Conservation (phyloP, 768 basidiomycete species). For the Lactarius deliciosus region DNA sequence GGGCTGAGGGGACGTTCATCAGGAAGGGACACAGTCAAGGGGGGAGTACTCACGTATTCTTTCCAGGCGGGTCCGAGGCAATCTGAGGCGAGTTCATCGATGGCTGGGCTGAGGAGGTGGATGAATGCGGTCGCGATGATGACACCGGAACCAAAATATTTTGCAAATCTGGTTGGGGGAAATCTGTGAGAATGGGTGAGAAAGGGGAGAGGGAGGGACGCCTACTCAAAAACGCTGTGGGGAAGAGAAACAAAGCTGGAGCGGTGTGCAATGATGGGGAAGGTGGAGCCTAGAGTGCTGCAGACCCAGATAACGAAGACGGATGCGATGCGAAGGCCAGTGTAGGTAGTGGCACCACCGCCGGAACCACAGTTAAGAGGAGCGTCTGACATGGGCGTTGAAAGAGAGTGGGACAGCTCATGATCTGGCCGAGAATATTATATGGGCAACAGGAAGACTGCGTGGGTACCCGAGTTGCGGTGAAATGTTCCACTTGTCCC, state of each 20-base stretch:
- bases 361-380: slow-evolving; percentile 47
- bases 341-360: slow-evolving; percentile 49
- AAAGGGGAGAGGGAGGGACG: slow-evolving; percentile 8
- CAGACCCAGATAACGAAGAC: slow-evolving; percentile 71
- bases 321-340: slow-evolving; percentile 63
- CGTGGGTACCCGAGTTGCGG: background rate
- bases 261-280: slow-evolving; percentile 65
- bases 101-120: slow-evolving; percentile 56
- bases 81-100: slow-evolving; percentile 63
- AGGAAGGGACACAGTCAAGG: background rate
- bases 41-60: slow-evolving; percentile 57
- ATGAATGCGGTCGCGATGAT: slow-evolving; percentile 25
- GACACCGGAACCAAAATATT: slow-evolving; percentile 27
- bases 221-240: slow-evolving; percentile 66
- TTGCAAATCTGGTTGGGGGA: slow-evolving; percentile 19
- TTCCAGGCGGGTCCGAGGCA: slow-evolving; percentile 74
- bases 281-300: slow-evolving; percentile 60
- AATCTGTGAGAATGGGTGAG: background rate
- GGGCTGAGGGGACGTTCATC: slow-evolving; percentile 47
- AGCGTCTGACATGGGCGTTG: background rate
- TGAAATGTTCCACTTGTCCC: background rate
- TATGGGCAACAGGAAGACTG: background rate
- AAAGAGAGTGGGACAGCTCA: background rate
- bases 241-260: slow-evolving; percentile 57
- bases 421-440: background rate